These are phyloP conservation scores for Hypoxylon perforatum DNA, from an alignment of 495 filamentous ascomycete genomes.

Conservation along the genomic window DNA sequence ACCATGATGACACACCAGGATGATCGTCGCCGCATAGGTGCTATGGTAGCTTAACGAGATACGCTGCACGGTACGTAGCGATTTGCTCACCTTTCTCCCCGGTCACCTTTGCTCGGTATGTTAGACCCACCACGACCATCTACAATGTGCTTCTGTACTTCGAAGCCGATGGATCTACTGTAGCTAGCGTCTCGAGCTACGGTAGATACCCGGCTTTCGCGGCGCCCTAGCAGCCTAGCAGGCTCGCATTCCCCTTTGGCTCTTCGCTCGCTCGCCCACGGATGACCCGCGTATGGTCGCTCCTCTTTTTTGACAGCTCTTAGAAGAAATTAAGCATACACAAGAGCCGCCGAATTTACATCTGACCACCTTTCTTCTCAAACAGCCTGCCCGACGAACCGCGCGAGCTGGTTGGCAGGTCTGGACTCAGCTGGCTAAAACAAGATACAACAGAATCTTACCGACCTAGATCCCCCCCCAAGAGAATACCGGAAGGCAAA, in stretches of 20 bases:
- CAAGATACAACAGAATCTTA: conserved; percentile 12
- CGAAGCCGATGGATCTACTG: conserved; percentile 30
- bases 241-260: conserved; percentile 28
- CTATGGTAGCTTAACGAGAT: no score
- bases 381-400: conserved; percentile 34
- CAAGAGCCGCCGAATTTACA: conserved; percentile 14
- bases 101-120: conserved; percentile 43
- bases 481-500: conserved; percentile 12
- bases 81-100: conserved; percentile 29
- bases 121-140: conserved; percentile 20
- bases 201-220: conserved; percentile 37
- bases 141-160: no score
- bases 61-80: conserved; percentile 26
- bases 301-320: conserved; percentile 11
- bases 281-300: conserved; percentile 17
- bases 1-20: conserved; percentile 18
- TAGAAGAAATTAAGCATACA: neutral
- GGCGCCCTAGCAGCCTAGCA: no score
- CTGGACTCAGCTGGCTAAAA: conserved; percentile 21
- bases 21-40: conserved; percentile 38
- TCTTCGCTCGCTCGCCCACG: conserved; percentile 29
- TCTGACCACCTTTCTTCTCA: conserved; percentile 22
- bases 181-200: conserved; percentile 31
- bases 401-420: conserved; percentile 29
- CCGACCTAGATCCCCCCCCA: no score